Percentiles rank a stretch among this genome's conserved stretches.
These are phyloP conservation scores for Suhomyces taliae DNA, from an alignment of 1,139 yeast species.

Conservation along the genomic window DNA sequence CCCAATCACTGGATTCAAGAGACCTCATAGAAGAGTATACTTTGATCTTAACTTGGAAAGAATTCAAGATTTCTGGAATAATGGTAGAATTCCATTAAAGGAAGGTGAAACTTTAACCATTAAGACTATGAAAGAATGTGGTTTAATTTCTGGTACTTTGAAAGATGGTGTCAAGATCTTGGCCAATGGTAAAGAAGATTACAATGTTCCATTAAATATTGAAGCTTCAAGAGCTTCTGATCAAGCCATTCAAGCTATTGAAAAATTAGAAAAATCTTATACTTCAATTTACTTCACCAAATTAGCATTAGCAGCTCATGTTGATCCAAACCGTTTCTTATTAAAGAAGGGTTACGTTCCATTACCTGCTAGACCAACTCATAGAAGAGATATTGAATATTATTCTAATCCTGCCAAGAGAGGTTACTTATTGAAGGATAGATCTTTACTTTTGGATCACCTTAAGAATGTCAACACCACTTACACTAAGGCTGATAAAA, in stretches of 20 bases:
- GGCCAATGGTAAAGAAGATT: slow-evolving; percentile 61
- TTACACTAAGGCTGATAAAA: slow-evolving; percentile 21
- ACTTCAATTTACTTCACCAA: slow-evolving; percentile 70
- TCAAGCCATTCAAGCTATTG: slow-evolving; percentile 72
- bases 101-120: slow-evolving; percentile 64
- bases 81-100: slow-evolving; percentile 66
- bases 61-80: slow-evolving; percentile 61
- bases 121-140: slow-evolving; percentile 65
- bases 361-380: slow-evolving; percentile 81
- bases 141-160: slow-evolving; percentile 69
- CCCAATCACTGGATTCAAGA: slow-evolving; percentile 87
- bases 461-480: slow-evolving; percentile 20
- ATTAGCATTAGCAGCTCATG: slow-evolving; percentile 70
- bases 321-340: slow-evolving; percentile 70
- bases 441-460: slow-evolving; percentile 39
- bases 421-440: slow-evolving; percentile 64
- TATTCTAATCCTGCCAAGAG: slow-evolving; percentile 71
- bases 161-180: slow-evolving; percentile 82
- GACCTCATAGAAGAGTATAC: slow-evolving; percentile 51
- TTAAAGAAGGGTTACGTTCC: slow-evolving; percentile 78
- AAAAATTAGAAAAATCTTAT: slow-evolving; percentile 68
- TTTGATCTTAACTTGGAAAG: slow-evolving; percentile 56
- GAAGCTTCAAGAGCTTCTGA: slow-evolving; percentile 82
- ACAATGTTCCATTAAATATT: slow-evolving; percentile 62
- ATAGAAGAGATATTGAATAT: slow-evolving; percentile 74